Percentiles rank a stretch among this genome's conserved stretches.
phyloP scores from a whole-genome alignment of 2,329 filamentous ascomycete species.

The Lasiodiplodia gonubiensis region DNA sequence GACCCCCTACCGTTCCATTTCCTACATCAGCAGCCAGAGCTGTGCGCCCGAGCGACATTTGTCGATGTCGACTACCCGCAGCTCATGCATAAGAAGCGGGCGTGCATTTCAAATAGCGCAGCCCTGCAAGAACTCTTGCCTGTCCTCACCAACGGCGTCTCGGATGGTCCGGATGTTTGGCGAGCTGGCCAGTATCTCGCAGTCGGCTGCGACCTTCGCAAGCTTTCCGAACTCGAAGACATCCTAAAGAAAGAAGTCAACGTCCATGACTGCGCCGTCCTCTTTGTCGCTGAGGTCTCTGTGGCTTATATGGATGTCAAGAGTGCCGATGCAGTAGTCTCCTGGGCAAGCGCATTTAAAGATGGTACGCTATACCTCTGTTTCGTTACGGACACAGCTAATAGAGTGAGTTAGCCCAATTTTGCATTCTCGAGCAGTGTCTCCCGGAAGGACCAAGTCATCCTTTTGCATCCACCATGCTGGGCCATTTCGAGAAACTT shows the following conservation, averaged over 20 bases:
- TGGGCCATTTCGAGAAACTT: slow-evolving; percentile 80
- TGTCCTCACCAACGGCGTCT: slow-evolving; percentile 36
- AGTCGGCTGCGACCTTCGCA: slow-evolving; percentile 79
- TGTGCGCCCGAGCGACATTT: slow-evolving; percentile 68
- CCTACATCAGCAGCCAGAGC: slow-evolving; percentile 67
- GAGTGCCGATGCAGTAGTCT: slow-evolving; percentile 74
- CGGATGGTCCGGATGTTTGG: slow-evolving; percentile 39
- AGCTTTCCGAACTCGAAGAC: slow-evolving; percentile 65
- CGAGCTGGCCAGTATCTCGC: slow-evolving; percentile 74
- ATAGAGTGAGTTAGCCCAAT: slow-evolving; percentile 63
- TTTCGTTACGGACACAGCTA: slow-evolving; percentile 27
- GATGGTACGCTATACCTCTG: slow-evolving; percentile 59
- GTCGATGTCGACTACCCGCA: slow-evolving; percentile 87
- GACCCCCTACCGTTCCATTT: slow-evolving; percentile 88
- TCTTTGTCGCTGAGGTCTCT: slow-evolving; percentile 89
- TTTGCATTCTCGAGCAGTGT: slow-evolving; percentile 86
- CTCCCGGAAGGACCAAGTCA: slow-evolving; percentile 77
- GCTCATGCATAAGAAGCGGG: slow-evolving; percentile 75
- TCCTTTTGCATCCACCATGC: slow-evolving; percentile 87
- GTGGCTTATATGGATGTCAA: slow-evolving; percentile 85
- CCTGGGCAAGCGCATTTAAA: slow-evolving; percentile 75
- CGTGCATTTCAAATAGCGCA: slow-evolving; percentile 65
- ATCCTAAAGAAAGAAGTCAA: slow-evolving; percentile 66
- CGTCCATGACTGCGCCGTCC: slow-evolving; percentile 64
- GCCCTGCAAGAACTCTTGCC: slow-evolving; percentile 54